Conservation (phyloP, 2,329 filamentous ascomycete genomes). For the Colletotrichum limetticola region DNA sequence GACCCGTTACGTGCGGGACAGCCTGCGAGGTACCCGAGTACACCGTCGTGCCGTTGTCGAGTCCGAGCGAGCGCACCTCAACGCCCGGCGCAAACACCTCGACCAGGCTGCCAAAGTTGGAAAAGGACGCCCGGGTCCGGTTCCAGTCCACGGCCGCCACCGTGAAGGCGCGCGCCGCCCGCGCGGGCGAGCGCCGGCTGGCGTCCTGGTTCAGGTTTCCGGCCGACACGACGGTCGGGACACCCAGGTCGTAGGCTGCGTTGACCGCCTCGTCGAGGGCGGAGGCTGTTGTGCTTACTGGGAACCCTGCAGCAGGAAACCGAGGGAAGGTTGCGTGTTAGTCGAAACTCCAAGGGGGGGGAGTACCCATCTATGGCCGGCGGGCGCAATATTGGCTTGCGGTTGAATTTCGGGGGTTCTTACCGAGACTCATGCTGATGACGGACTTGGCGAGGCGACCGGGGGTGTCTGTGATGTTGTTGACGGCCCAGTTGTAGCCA, state of each 20-base stretch:
- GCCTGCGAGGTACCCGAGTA: slow-evolving; percentile 57
- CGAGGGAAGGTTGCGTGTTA: not conserved
- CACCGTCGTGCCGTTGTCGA: slow-evolving; percentile 50
- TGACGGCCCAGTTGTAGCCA: slow-evolving; percentile 48
- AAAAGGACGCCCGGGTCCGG: slow-evolving; percentile 55
- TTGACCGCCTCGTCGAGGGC: slow-evolving; percentile 63
- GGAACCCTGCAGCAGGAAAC: slow-evolving; percentile 27
- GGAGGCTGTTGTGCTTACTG: slow-evolving; percentile 40
- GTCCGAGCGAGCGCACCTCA: slow-evolving; percentile 40
- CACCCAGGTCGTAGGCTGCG: slow-evolving; percentile 54
- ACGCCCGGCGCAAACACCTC: slow-evolving; percentile 27
- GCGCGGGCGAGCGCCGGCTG: slow-evolving; percentile 56
- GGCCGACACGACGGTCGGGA: slow-evolving; percentile 64
- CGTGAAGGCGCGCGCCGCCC: slow-evolving; percentile 58
- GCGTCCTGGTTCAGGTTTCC: slow-evolving; percentile 55
- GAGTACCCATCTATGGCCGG: not conserved
- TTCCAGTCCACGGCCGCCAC: slow-evolving; percentile 59
- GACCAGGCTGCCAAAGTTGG: slow-evolving; percentile 55
- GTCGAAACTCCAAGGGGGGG: no score
- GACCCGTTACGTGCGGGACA: slow-evolving; percentile 36
- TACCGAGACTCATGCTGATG: slow-evolving; percentile 56
- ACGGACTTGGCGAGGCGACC: slow-evolving; percentile 47
- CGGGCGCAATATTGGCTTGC: slow-evolving; percentile 39
- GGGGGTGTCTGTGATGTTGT: slow-evolving; percentile 44
- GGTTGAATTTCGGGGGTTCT: not conserved